Conservation (phyloP, 805 yeast species). For the Wickerhamiella dianesei region DNA sequence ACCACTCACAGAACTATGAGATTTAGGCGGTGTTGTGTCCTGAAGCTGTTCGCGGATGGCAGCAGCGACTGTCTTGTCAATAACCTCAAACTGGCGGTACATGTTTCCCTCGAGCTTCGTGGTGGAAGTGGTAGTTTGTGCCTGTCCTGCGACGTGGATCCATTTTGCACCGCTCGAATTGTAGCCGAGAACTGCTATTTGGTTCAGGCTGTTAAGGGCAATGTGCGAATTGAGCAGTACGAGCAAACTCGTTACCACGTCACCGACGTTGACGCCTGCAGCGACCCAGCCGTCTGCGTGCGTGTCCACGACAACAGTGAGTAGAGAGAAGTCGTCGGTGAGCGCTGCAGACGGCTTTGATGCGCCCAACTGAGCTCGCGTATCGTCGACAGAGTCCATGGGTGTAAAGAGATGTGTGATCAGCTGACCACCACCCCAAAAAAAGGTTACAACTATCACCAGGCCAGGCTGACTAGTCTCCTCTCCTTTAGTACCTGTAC, state of each 20-base stretch:
- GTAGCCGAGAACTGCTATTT: slow-evolving; percentile 67
- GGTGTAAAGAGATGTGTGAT: neutral
- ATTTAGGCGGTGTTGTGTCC: slow-evolving; percentile 33
- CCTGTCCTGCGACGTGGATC: slow-evolving; percentile 30
- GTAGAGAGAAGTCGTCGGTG: slow-evolving; percentile 64
- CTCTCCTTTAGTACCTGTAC: no score
- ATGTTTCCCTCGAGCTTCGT: slow-evolving; percentile 33
- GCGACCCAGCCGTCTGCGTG: slow-evolving; percentile 58
- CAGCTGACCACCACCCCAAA: neutral
- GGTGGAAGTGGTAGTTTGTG: neutral
- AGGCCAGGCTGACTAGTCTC: no score
- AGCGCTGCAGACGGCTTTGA: slow-evolving; percentile 11
- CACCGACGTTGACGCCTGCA: slow-evolving; percentile 31
- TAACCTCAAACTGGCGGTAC: slow-evolving; percentile 71
- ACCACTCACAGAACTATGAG: slow-evolving; percentile 42
- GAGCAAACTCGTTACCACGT: slow-evolving; percentile 49
- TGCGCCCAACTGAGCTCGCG: slow-evolving; percentile 19
- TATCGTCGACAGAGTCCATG: slow-evolving; percentile 26
- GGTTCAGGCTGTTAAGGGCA: slow-evolving; percentile 70
- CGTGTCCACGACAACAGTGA: slow-evolving; percentile 65
- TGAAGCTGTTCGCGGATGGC: slow-evolving; percentile 39
- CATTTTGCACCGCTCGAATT: slow-evolving; percentile 56
- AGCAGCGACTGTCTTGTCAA: slow-evolving; percentile 59
- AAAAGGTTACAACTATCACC: no score
- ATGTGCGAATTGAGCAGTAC: slow-evolving; percentile 80